Percentiles rank a stretch among this genome's conserved stretches.
phyloP scores from a whole-genome alignment of 768 basidiomycete genomes.

The Kwoniella europaea region DNA sequence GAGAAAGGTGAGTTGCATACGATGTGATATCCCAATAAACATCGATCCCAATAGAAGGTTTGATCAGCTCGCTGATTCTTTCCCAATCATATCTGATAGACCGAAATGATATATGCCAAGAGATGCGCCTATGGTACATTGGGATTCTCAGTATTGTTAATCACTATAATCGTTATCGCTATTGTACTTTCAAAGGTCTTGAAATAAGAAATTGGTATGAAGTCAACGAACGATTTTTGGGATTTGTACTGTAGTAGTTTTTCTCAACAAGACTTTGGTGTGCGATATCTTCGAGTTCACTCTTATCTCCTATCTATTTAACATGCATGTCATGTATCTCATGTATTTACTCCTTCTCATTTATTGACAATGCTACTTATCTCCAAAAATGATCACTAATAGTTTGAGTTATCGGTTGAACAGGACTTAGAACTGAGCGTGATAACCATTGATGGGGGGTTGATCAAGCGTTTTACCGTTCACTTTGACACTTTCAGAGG shows the following conservation, averaged over 20 bases:
- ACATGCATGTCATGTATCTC: no score
- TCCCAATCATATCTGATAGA: slow-evolving; percentile 18
- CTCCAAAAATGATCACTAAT: no score
- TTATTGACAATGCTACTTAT: no score
- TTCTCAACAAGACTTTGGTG: no score
- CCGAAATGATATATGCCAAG: slow-evolving; percentile 51
- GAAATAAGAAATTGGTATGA: background rate
- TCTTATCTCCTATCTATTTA: no score
- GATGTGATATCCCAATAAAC: background rate
- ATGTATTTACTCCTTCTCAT: no score
- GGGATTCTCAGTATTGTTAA: slow-evolving; percentile 27
- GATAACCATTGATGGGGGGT: slow-evolving; percentile 23
- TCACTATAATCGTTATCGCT: slow-evolving; percentile 28
- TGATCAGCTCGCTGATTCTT: slow-evolving; percentile 19
- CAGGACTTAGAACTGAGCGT: slow-evolving; percentile 20
- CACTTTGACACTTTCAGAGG: slow-evolving; percentile 16
- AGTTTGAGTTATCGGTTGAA: no score
- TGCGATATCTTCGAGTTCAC: no score
- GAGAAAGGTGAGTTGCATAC: slow-evolving; percentile 35
- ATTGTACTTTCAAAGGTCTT: slow-evolving; percentile 7
- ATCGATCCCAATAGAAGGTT: no score
- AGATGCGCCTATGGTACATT: slow-evolving; percentile 38
- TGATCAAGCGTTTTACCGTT: slow-evolving; percentile 18
- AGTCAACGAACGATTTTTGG: no score
- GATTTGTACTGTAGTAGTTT: no score